Evolutionary conservation across 2,329 filamentous ascomycete species (phyloP).

Genomic region (Epichloe glyceriae): DNA sequence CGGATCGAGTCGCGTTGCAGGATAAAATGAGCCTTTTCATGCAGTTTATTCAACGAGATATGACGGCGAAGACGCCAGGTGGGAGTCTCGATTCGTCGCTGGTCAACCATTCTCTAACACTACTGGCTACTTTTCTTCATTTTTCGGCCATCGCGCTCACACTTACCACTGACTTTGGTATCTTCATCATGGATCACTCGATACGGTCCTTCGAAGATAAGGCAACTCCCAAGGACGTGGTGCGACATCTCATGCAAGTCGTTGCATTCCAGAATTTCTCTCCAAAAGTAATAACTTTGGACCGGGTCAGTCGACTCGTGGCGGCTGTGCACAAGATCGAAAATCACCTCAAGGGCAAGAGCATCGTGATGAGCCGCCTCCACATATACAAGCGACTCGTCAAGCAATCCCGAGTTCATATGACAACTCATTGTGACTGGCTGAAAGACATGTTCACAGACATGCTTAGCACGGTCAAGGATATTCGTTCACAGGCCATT

Average conservation of each 20-base stretch:
- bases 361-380: conserved; percentile 63
- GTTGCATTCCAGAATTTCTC: conserved; percentile 71
- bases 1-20: conserved; percentile 57
- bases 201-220: conserved; percentile 60
- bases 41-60: conserved; percentile 74
- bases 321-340: conserved; percentile 59
- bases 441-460: conserved; percentile 69
- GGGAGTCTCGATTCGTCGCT: conserved; percentile 54
- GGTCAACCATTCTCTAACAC: conserved; percentile 61
- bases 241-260: conserved; percentile 68
- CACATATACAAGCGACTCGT: conserved; percentile 68
- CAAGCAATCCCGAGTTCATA: conserved; percentile 54
- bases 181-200: conserved; percentile 69
- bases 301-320: conserved; percentile 59
- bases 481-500: conserved; percentile 65
- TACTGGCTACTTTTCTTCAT: conserved; percentile 66
- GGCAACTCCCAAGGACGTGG: conserved; percentile 59
- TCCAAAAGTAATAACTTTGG: conserved; percentile 56
- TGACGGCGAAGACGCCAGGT: conserved; percentile 46
- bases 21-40: conserved; percentile 66
- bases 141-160: conserved; percentile 56
- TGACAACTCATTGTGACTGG: conserved; percentile 66
- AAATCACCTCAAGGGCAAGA: conserved; percentile 63
- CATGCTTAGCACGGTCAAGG: conserved; percentile 65
- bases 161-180: conserved; percentile 64